A percentile compares a stretch with the other conserved stretches of the same genome.
phyloP scores from a whole-genome alignment of 495 filamentous ascomycete species.

The Clohesyomyces aquaticus region DNA sequence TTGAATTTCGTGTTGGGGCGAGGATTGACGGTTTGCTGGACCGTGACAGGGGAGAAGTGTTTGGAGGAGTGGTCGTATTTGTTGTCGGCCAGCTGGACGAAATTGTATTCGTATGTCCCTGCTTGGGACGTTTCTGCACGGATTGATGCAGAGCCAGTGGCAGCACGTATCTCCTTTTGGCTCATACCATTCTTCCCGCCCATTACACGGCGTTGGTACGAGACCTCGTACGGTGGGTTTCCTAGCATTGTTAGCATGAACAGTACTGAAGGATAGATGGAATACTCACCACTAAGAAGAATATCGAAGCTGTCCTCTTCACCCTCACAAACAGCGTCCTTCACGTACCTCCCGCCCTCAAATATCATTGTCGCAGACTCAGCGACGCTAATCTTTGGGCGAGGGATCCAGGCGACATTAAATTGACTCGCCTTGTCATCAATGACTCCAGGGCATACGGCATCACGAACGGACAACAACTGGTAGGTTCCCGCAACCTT shows the following conservation, averaged over 20 bases:
- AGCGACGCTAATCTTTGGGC: conserved; percentile 71
- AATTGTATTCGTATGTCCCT: conserved; percentile 82
- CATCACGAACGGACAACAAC: conserved; percentile 74
- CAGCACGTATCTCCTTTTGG: conserved; percentile 70
- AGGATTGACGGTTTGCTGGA: conserved; percentile 81
- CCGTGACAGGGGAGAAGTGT: conserved; percentile 63
- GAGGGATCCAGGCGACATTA: conserved; percentile 78
- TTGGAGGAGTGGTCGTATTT: conserved; percentile 76
- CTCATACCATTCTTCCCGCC: conserved; percentile 62
- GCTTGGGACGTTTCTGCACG: conserved; percentile 81
- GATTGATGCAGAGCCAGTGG: conserved; percentile 70
- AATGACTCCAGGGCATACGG: conserved; percentile 76
- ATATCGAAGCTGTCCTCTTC: conserved; percentile 88
- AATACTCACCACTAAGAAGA: conserved; percentile 66
- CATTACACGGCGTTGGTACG: conserved; percentile 77
- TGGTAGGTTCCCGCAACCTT: conserved; percentile 72
- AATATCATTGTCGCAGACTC: conserved; percentile 58
- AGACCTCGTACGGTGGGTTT: conserved; percentile 77
- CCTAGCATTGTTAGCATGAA: conserved; percentile 49
- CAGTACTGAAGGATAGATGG: background rate
- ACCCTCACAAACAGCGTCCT: conserved; percentile 88
- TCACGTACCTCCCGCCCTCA: conserved; percentile 58
- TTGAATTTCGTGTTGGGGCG: conserved; percentile 78
- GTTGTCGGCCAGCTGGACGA: conserved; percentile 75
- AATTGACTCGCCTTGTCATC: conserved; percentile 74